Conservation (phyloP, 768 basidiomycete genomes). For the Boletus rubroflammeus region DNA sequence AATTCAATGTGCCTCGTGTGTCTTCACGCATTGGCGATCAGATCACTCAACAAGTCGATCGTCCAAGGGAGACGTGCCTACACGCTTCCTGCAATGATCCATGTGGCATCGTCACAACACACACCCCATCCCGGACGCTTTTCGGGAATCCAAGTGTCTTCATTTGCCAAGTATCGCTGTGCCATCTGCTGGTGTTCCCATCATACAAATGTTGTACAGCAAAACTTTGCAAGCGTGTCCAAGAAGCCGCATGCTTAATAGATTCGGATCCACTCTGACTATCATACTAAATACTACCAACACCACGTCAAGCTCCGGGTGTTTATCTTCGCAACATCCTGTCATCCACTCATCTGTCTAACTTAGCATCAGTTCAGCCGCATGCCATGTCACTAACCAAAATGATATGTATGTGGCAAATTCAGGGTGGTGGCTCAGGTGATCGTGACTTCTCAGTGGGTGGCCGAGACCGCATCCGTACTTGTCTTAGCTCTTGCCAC, state of each 20-base stretch:
- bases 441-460: conserved; percentile 42
- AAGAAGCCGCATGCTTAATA: conserved; percentile 15
- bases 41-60: conserved; percentile 18
- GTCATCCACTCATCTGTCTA: conserved; percentile 8
- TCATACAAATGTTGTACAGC: neutral
- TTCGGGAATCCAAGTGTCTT: neutral
- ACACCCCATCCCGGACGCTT: neutral
- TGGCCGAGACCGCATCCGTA: conserved; percentile 45
- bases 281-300: conserved; percentile 15
- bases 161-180: conserved; percentile 13
- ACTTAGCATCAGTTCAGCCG: conserved; percentile 10
- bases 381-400: conserved; percentile 10
- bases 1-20: conserved; percentile 26
- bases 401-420: conserved; percentile 13
- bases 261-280: conserved; percentile 11
- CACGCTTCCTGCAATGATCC: conserved; percentile 23
- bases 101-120: conserved; percentile 11
- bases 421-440: conserved; percentile 37
- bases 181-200: neutral
- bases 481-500: conserved; percentile 54
- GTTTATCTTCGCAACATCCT: conserved; percentile 7
- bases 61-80: conserved; percentile 13
- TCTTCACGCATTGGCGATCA: conserved; percentile 16
- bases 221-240: conserved; percentile 16
- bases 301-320: neutral